Conservation (phyloP, 148 eudicot species). For the Rhododendron williamsianum region DNA sequence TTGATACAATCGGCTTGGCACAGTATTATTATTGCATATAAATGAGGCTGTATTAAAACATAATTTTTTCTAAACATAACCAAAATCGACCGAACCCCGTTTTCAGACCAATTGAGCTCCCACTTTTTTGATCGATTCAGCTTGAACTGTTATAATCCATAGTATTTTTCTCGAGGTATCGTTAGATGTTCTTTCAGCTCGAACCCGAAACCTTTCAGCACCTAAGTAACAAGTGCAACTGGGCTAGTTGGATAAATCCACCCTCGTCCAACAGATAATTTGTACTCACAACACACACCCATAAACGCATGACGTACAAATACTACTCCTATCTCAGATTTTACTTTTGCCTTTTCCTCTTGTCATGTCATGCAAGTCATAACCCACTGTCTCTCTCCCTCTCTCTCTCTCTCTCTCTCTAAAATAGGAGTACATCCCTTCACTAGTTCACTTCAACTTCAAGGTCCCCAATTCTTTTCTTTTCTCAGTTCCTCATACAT, state of each 20-base stretch:
- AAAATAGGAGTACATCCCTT: background rate
- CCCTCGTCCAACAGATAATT: background rate
- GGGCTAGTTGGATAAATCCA: background rate
- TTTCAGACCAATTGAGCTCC: too few species aligned
- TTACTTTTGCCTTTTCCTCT: background rate
- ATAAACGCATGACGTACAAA: background rate
- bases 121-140: too few species aligned
- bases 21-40: too few species aligned
- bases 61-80: too few species aligned
- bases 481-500: background rate
- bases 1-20: too few species aligned
- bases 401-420: background rate
- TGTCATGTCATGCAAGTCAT: slow-evolving; percentile 19
- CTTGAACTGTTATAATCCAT: too few species aligned
- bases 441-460: background rate
- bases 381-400: background rate
- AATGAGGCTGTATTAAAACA: too few species aligned
- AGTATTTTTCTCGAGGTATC: too few species aligned
- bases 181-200: too few species aligned
- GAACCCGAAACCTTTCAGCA: too few species aligned
- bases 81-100: too few species aligned
- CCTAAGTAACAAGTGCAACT: too few species aligned
- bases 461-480: background rate
- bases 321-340: background rate
- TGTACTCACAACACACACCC: background rate